Base-by-base conservation (phyloP, 495 filamentous ascomycete genomes). In the Penicillium bialowiezense region DNA sequence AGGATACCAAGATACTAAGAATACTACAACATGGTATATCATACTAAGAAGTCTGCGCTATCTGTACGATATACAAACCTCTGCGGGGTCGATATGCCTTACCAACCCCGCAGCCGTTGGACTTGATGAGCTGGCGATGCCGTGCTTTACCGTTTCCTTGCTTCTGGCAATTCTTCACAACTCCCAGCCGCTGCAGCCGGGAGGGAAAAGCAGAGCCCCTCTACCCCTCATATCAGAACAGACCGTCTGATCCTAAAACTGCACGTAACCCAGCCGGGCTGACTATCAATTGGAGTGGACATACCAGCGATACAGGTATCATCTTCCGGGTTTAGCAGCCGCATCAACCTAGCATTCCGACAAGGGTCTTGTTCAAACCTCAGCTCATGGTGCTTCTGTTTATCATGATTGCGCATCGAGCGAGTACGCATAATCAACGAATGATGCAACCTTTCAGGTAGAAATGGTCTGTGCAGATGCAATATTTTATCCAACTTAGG, bases 121-220 rank as follows among this genome's bases (percentile, higher is more conserved):
- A 48, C 48, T 48, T 59, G 54, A 62, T 65, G 62, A 51, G 59
- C 49, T 65, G 62, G 56, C 62, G 47, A 53, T 54, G 53, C 34
- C 45, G 46, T 56, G 47, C 43, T 52, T 44, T 38, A 58, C 49
- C 36, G 44, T 48, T 59, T 58, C 52, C 60, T 43, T 56, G 58
- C 50, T 62, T 59, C 34, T 41, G 20, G 10, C 41, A 13, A 44
- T 29, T 41, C 10, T 29, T 42, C 42, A 44, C 17, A 41, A 10
- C 40, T 48, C 12, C 7, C 31, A 34, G 20, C 51, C 55, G 55
- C 51, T 43, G 46, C 31, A 51, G 42, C 55, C 51, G 51, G 29
- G 7, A 20, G 15, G 26, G 43, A 45, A 45, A 33, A 18, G 13
- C 20, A 24, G 8, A 33, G n/a, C 19, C 31, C 41, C 41, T 44